These are phyloP conservation scores for Gloeopeniophorella convolvens DNA, from an alignment of 768 basidiomycete genomes.

Conservation along the genomic window DNA sequence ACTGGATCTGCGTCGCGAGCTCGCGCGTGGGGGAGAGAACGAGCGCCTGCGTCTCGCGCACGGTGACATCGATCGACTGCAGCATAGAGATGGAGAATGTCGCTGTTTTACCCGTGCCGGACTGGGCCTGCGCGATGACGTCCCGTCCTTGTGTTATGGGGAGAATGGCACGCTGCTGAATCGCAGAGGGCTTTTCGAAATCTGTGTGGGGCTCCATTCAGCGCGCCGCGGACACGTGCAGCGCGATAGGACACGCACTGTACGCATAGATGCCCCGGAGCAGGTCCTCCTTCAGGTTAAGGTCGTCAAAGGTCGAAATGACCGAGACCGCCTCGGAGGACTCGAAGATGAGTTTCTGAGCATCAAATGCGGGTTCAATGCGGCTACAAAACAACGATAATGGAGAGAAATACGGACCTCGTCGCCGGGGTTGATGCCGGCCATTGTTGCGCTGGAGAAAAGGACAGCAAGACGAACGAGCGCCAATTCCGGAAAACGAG, in stretches of 20 bases:
- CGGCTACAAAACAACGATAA: neutral
- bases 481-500: no score
- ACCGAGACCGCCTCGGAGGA: conserved; percentile 89
- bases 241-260: conserved; percentile 46
- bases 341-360: conserved; percentile 88
- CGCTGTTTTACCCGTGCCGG: conserved; percentile 99
- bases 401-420: conserved; percentile 45
- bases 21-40: conserved; percentile 98
- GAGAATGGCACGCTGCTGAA: conserved; percentile 96
- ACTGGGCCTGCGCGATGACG: conserved; percentile 98
- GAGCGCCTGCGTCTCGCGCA: conserved; percentile 93
- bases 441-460: conserved; percentile 51
- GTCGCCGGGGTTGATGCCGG: conserved; percentile 81
- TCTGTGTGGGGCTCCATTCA: conserved; percentile 34
- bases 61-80: conserved; percentile 92
- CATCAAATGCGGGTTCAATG: neutral
- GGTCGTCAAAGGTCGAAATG: conserved; percentile 85
- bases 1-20: conserved; percentile 98
- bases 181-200: conserved; percentile 98
- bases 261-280: conserved; percentile 97
- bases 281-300: conserved; percentile 90
- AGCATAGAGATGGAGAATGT: conserved; percentile 98
- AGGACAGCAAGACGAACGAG: conserved; percentile 29
- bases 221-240: neutral
- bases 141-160: conserved; percentile 94